A percentile compares a stretch with the other conserved stretches of the same genome.
Evolutionary conservation across 192 early-diverging fungal genomes (phyloP).

Genomic region (Entomortierella chlamydospora): DNA sequence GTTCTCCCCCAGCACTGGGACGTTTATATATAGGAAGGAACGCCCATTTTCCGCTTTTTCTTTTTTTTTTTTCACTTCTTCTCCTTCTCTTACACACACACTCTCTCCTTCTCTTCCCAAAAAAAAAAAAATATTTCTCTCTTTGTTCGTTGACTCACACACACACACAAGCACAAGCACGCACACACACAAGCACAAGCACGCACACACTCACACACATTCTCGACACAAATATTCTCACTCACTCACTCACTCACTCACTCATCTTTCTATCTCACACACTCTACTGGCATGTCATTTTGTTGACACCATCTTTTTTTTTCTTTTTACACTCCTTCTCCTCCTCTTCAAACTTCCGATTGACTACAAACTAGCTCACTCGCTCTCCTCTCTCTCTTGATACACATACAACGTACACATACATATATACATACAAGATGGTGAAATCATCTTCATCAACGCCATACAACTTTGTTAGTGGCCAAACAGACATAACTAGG

Average conservation of each 20-base stretch:
- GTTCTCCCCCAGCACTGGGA: not conserved
- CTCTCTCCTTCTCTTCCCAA: not conserved
- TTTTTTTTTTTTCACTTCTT: not conserved
- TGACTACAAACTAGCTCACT: not conserved
- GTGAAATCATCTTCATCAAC: slow-evolving; percentile 47
- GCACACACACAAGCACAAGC: no score
- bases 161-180: not conserved
- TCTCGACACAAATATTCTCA: not conserved
- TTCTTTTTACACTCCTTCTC: not conserved
- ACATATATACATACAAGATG: slow-evolving; percentile 12
- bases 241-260: slow-evolving; percentile 4
- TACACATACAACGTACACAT: no score
- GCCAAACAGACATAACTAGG: slow-evolving; percentile 25
- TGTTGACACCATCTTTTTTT: no score
- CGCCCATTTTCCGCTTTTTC: not conserved
- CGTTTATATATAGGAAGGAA: not conserved
- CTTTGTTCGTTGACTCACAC: not conserved
- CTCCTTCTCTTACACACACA: not conserved
- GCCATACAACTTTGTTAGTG: slow-evolving; percentile 53
- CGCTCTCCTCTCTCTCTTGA: not conserved
- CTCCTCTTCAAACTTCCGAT: no score
- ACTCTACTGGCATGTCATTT: no score
- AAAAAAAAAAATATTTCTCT: not conserved
- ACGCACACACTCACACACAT: no score
- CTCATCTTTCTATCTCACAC: no score